These are phyloP conservation scores for Beta lomatogona DNA, from an alignment of 179 eudicot genomes.

Conservation along the genomic window DNA sequence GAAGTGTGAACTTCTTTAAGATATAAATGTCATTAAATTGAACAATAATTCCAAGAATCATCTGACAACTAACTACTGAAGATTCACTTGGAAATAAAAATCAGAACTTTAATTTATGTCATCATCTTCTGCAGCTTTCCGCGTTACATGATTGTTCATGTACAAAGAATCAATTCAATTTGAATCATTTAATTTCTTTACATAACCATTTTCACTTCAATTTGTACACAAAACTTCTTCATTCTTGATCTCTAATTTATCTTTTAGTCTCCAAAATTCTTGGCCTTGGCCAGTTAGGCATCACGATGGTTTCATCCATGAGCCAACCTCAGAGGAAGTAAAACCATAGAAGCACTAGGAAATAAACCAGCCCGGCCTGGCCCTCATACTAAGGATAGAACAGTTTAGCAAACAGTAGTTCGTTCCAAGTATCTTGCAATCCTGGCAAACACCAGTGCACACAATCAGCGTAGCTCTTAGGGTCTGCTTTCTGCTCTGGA, in stretches of 20 bases:
- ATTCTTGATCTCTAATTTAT: background rate
- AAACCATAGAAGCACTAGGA: background rate
- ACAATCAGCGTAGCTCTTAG: conserved; percentile 80
- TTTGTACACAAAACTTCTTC: conserved; percentile 21
- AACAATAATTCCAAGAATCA: background rate
- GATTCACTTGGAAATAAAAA: background rate
- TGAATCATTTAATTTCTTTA: conserved; percentile 1
- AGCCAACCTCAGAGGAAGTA: conserved; percentile 1
- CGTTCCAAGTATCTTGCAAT: conserved; percentile 87
- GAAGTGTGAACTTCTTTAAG: no score
- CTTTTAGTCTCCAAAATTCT: background rate
- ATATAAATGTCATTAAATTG: no score
- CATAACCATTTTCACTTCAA: background rate
- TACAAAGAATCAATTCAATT: conserved; percentile 30
- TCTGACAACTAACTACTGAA: background rate
- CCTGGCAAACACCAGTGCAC: conserved; percentile 95
- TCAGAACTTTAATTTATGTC: background rate
- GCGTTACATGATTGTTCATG: conserved; percentile 10
- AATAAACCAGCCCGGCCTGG: background rate
- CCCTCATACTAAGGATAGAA: conserved; percentile 54
- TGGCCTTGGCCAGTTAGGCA: background rate
- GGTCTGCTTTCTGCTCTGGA: conserved; percentile 66
- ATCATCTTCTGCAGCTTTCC: background rate
- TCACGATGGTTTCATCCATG: conserved; percentile 20
- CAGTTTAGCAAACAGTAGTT: conserved; percentile 70